Evolutionary conservation across 108 stramenopile genomes (phyloP).

Genomic region (Pseudonitzschia delicatissima): DNA sequence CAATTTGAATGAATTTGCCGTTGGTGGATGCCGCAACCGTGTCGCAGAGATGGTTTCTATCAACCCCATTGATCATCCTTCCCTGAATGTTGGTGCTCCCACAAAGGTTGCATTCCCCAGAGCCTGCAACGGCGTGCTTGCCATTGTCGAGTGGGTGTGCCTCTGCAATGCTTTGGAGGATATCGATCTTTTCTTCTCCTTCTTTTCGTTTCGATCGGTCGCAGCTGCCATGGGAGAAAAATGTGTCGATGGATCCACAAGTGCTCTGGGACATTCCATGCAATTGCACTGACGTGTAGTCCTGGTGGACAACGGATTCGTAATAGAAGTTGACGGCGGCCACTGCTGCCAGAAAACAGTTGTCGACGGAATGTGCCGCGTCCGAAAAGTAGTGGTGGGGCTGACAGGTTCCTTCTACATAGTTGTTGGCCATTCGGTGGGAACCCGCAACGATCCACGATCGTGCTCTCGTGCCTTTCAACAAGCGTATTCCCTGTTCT

Average conservation of each 20-base stretch:
- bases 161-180: neutral
- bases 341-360: slow-evolving; percentile 25
- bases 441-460: slow-evolving; percentile 21
- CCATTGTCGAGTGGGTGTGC: neutral
- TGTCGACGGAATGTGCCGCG: slow-evolving; percentile 23
- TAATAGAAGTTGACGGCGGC: slow-evolving; percentile 21
- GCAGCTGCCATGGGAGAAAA: slow-evolving; percentile 19
- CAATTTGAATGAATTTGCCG: slow-evolving; percentile 20
- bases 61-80: slow-evolving; percentile 22
- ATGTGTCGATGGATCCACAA: slow-evolving; percentile 20
- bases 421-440: slow-evolving; percentile 23
- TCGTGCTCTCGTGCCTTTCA: slow-evolving; percentile 24
- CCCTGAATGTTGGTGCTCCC: slow-evolving; percentile 25
- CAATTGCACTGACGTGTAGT: slow-evolving; percentile 28
- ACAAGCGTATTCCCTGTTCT: slow-evolving; percentile 22
- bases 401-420: neutral
- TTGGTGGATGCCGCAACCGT: neutral
- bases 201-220: neutral
- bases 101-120: neutral
- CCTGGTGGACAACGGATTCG: neutral
- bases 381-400: slow-evolving; percentile 11
- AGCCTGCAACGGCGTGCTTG: neutral
- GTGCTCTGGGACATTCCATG: slow-evolving; percentile 22
- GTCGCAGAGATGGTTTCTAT: neutral
- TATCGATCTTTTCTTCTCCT: neutral